These are phyloP conservation scores for Kazachstania martiniae DNA, from an alignment of 805 yeast genomes.

Conservation along the genomic window DNA sequence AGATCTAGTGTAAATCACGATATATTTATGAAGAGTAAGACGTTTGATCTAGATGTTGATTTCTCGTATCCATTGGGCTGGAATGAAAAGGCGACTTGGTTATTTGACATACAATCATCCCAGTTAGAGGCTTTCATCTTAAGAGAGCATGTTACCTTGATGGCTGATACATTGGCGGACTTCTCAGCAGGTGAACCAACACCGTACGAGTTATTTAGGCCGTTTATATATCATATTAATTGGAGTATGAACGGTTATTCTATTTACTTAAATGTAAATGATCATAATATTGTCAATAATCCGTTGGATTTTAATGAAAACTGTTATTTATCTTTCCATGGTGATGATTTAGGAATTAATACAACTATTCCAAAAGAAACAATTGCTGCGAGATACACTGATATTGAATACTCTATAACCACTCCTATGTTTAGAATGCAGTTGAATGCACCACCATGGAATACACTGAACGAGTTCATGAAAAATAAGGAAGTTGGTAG, in stretches of 20 bases:
- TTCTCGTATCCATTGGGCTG: slow-evolving; percentile 68
- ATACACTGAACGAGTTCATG: slow-evolving; percentile 66
- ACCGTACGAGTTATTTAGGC: slow-evolving; percentile 69
- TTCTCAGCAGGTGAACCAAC: slow-evolving; percentile 62
- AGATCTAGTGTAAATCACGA: slow-evolving; percentile 87
- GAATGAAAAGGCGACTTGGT: slow-evolving; percentile 74
- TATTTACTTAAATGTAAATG: slow-evolving; percentile 71
- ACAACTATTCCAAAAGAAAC: slow-evolving; percentile 50
- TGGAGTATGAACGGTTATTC: slow-evolving; percentile 53
- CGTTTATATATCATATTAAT: slow-evolving; percentile 48
- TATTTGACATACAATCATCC: slow-evolving; percentile 40
- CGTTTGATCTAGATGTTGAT: slow-evolving; percentile 43
- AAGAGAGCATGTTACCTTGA: slow-evolving; percentile 68
- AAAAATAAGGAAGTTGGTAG: slow-evolving; percentile 54
- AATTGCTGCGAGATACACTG: slow-evolving; percentile 40
- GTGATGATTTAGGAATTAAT: slow-evolving; percentile 40
- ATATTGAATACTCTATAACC: slow-evolving; percentile 37
- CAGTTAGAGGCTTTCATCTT: slow-evolving; percentile 53
- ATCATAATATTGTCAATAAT: slow-evolving; percentile 76
- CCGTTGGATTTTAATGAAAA: slow-evolving; percentile 80
- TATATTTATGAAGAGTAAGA: slow-evolving; percentile 51
- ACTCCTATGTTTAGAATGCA: slow-evolving; percentile 54
- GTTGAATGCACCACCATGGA: slow-evolving; percentile 85
- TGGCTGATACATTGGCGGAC: slow-evolving; percentile 66
- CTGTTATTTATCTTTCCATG: slow-evolving; percentile 62